Evolutionary conservation across 192 early-diverging fungal genomes (phyloP), one percentile per base, ranked within the genome.

Genomic region (Entophlyctis luteolus): DNA sequence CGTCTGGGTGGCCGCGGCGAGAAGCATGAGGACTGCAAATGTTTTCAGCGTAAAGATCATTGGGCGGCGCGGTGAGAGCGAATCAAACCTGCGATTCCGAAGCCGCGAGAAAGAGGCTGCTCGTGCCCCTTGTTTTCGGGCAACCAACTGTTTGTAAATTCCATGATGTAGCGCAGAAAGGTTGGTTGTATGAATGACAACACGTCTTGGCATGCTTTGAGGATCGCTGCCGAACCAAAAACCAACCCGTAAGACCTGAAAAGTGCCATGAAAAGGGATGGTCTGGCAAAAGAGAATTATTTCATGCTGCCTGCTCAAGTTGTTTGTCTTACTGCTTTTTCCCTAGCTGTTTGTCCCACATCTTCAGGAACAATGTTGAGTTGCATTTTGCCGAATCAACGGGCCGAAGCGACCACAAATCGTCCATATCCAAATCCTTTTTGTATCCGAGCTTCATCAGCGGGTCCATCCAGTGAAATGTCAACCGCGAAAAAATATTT

Each of bases 381-480:
- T 90, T 84, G 35, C 57, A 67, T 2, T 58, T 69, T 12, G 93
- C 84, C 28, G 80, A 72, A 65, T 90, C 86, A 23, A 81, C 68
- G 2, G 50, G 55, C 4, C 83, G 73, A 49, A 95, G 74, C 25
- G 75, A 72, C 87, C 87, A 93, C 49, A 93, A 63, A 71, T 96
- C 93, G 8, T 85, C 85, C 70, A 83, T 78, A 1, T 75, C 78
- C 57, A 95, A 77, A 36, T 86, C 89, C 68, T 91, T 91, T 29
- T 74, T 65, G 57, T 84, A 87, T 2, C 93, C 94, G 36, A 87
- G 72, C 47, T 88, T 86, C 76, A 98, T 90, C 58, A 96, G 65
- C 14, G 86, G 83, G 47, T 89, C 87, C 85, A 98, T 90, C 96
- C 96, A 98, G 31, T 85, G 76, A 74, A 96, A 98, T 2, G 89